These are phyloP conservation scores for Solanum neorickii DNA, from an alignment of 257 asterid genomes.

Conservation along the genomic window DNA sequence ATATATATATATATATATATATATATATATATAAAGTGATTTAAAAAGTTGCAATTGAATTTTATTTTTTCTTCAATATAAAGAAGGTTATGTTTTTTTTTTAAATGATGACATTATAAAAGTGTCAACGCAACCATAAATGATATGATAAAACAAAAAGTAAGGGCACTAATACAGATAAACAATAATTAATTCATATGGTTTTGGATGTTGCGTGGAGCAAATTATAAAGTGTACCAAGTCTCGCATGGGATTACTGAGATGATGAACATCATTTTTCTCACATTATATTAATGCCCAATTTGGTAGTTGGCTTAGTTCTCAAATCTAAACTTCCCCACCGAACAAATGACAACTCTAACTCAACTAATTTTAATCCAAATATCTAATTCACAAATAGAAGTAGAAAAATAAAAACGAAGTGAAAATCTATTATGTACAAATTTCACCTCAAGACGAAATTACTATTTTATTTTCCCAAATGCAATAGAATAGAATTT, in stretches of 20 bases:
- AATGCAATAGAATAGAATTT: neutral
- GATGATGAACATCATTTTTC: neutral
- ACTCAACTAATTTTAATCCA: neutral
- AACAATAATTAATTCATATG: neutral
- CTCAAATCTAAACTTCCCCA: neutral
- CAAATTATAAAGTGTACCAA: neutral
- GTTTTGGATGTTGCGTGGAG: neutral
- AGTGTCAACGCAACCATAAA: neutral
- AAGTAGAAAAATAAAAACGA: neutral
- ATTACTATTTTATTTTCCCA: neutral
- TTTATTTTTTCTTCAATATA: neutral
- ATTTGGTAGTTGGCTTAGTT: neutral
- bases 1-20: neutral
- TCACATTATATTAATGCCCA: neutral
- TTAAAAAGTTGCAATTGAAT: neutral
- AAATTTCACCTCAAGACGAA: neutral
- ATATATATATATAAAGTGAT: neutral
- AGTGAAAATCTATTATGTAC: neutral
- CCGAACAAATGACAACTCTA: neutral
- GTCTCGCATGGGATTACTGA: neutral
- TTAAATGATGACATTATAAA: neutral
- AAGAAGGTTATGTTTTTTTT: neutral
- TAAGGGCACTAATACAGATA: neutral
- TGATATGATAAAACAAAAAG: neutral
- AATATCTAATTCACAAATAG: neutral